Percentiles rank a stretch among this genome's conserved stretches.
Conservation (phyloP, 257 asterid species). For the Echium plantagineum region DNA sequence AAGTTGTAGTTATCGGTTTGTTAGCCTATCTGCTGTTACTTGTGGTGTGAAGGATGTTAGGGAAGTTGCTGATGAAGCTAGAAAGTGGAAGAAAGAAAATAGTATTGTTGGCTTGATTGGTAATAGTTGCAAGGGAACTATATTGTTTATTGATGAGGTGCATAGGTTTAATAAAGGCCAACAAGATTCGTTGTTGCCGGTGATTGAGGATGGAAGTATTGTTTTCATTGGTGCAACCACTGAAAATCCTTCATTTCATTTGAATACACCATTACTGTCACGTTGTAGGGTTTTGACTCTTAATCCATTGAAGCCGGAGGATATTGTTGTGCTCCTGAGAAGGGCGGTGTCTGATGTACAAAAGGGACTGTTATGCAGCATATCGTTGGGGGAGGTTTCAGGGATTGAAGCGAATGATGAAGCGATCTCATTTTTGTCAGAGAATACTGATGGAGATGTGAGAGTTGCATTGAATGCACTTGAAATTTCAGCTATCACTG, state of each 20-base stretch:
- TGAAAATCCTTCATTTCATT: slow-evolving; percentile 81
- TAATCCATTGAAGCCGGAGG: slow-evolving; percentile 41
- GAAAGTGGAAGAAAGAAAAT: slow-evolving; percentile 14
- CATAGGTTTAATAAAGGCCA: slow-evolving; percentile 87
- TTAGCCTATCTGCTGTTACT: slow-evolving; percentile 65
- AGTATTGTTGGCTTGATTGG: not conserved
- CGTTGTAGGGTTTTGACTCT: slow-evolving; percentile 67
- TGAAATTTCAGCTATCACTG: slow-evolving; percentile 52
- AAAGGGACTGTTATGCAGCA: slow-evolving; percentile 25
- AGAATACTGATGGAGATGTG: slow-evolving; percentile 68
- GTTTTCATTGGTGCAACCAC: slow-evolving; percentile 89
- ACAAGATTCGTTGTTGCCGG: slow-evolving; percentile 74
- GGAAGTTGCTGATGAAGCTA: slow-evolving; percentile 64
- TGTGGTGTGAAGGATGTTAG: slow-evolving; percentile 82
- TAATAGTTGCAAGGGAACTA: slow-evolving; percentile 21
- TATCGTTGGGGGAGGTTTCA: not conserved
- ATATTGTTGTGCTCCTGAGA: slow-evolving; percentile 28
- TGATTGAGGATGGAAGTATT: slow-evolving; percentile 80
- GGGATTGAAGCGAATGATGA: slow-evolving; percentile 24
- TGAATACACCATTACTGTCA: slow-evolving; percentile 66
- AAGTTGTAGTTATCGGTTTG: slow-evolving; percentile 32
- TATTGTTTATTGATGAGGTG: slow-evolving; percentile 80
- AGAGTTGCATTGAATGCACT: slow-evolving; percentile 63
- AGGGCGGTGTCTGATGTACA: slow-evolving; percentile 32
- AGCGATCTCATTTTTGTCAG: slow-evolving; percentile 39